Conservation (phyloP, 495 filamentous ascomycete genomes). For the Neurospora hispaniola region DNA sequence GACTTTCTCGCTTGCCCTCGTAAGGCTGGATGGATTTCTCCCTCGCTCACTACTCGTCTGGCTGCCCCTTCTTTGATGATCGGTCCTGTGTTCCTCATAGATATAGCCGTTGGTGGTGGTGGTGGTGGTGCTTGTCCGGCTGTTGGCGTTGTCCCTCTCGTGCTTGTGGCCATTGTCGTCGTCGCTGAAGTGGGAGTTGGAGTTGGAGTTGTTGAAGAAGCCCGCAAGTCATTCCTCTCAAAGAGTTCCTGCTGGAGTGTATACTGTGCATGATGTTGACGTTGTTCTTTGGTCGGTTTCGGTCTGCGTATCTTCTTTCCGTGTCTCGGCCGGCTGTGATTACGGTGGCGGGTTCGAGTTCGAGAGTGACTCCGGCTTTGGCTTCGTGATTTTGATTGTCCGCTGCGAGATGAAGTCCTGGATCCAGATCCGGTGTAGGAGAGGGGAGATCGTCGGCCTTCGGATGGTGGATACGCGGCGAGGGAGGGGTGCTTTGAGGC, state of each 20-base stretch:
- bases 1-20: not conserved
- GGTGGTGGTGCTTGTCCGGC: not conserved
- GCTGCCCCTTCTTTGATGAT: not conserved
- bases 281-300: constrained; percentile 9
- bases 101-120: not conserved
- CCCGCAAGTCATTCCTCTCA: constrained; percentile 7
- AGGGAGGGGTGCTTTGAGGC: not conserved
- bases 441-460: not conserved
- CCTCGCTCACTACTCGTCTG: not conserved
- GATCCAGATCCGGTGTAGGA: not conserved
- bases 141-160: not conserved
- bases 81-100: not conserved
- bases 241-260: constrained; percentile 19
- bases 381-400: not conserved
- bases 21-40: not conserved
- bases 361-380: not conserved
- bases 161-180: not conserved
- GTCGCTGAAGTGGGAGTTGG: not conserved
- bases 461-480: not conserved
- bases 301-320: not conserved
- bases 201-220: not conserved
- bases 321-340: not conserved
- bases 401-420: not conserved
- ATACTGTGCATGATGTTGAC: constrained; percentile 20
- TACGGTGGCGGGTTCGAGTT: not conserved